phyloP scores from a whole-genome alignment of 208 protist genomes.

The Wallacemonas sp. region DNA sequence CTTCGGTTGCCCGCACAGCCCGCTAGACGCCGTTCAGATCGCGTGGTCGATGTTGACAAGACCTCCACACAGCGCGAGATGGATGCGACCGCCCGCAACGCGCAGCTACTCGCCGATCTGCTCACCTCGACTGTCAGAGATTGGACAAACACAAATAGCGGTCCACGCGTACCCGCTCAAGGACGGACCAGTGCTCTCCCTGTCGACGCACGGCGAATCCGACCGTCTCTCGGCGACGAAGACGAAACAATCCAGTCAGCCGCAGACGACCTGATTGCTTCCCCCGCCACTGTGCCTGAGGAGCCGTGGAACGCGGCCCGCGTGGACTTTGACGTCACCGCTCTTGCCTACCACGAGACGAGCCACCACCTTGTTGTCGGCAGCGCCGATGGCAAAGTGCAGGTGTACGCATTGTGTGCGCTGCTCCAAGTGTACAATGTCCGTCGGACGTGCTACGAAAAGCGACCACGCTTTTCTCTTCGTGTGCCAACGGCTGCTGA shows the following conservation, averaged over 20 bases:
- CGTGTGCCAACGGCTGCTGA: neutral
- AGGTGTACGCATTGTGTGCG: conserved; percentile 50
- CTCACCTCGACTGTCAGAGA: neutral
- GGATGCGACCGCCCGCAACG: neutral
- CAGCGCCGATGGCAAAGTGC: conserved; percentile 42
- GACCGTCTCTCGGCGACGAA: no score
- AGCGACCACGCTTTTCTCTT: conserved; percentile 18
- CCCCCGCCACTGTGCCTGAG: no score
- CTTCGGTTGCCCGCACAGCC: neutral
- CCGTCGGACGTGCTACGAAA: conserved; percentile 28
- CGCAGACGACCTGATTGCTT: no score
- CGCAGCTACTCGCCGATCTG: neutral
- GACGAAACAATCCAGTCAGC: no score
- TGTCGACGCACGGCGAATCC: no score
- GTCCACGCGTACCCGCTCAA: neutral
- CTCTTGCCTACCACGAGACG: conserved; percentile 43
- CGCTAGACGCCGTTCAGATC: neutral
- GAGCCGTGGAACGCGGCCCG: conserved; percentile 2
- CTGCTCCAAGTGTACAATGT: conserved; percentile 46
- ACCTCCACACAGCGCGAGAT: no score
- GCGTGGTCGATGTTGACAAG: no score
- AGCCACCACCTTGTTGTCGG: conserved; percentile 70
- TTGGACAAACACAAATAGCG: neutral
- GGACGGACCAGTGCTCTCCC: no score
- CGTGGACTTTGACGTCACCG: conserved; percentile 23